Evolutionary conservation across 108 stramenopile species (phyloP).

Genomic region (Pseudonitzschia delicatissima): DNA sequence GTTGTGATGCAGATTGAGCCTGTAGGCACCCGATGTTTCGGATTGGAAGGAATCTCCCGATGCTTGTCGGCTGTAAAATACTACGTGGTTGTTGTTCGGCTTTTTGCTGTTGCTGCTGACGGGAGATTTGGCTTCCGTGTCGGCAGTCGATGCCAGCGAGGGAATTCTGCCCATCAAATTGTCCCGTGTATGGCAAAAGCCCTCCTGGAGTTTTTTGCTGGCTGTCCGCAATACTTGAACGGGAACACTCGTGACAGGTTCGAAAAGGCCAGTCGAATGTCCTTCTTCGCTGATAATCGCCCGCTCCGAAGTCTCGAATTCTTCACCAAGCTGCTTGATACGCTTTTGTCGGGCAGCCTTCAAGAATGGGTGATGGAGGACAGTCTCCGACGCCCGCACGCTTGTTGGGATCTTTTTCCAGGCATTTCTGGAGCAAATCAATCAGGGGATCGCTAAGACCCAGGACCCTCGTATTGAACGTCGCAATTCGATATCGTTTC

Average conservation of each 20-base stretch:
- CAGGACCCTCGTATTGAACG: slow-evolving; percentile 40
- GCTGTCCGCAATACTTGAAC: slow-evolving; percentile 38
- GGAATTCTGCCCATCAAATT: slow-evolving; percentile 3
- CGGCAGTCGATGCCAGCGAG: neutral
- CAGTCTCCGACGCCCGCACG: slow-evolving; percentile 85
- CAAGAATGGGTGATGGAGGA: slow-evolving; percentile 72
- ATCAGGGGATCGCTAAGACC: slow-evolving; percentile 52
- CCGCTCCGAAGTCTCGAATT: slow-evolving; percentile 27
- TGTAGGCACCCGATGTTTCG: neutral
- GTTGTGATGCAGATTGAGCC: neutral
- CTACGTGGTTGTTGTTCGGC: neutral
- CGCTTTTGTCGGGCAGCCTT: slow-evolving; percentile 49
- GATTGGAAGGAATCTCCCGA: neutral
- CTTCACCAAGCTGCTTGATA: slow-evolving; percentile 28
- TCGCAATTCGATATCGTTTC: slow-evolving; percentile 55
- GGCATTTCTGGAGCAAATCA: slow-evolving; percentile 53
- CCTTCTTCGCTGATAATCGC: slow-evolving; percentile 39
- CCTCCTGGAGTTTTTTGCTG: slow-evolving; percentile 35
- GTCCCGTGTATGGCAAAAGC: slow-evolving; percentile 30
- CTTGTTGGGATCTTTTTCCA: slow-evolving; percentile 64
- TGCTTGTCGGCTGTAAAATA: neutral
- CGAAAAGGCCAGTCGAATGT: slow-evolving; percentile 40
- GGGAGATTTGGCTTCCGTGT: neutral
- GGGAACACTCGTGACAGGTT: slow-evolving; percentile 43
- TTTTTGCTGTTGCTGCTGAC: neutral